Evolutionary conservation across 345 rosid genomes (phyloP).

Genomic region (Rhodamnia argentea): DNA sequence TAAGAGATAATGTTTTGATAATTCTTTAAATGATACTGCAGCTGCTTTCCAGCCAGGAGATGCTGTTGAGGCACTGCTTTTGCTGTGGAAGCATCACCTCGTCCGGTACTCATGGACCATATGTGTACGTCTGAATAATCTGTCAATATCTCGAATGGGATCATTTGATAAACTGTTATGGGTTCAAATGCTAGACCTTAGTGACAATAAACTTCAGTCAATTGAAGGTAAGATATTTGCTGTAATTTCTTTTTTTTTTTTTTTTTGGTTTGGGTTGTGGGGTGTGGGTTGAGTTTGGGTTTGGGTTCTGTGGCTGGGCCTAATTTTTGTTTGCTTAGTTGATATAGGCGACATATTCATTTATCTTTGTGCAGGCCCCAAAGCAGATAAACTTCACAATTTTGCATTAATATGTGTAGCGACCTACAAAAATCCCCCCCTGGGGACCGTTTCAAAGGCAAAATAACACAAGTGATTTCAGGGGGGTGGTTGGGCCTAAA

Average conservation of each 20-base stretch:
- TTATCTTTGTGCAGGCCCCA: not conserved
- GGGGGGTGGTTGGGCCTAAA: not conserved
- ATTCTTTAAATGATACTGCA: conserved; percentile 29
- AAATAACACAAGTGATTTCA: not conserved
- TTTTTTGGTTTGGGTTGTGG: not conserved
- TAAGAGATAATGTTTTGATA: not conserved
- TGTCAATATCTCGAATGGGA: conserved; percentile 62
- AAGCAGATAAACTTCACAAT: not conserved
- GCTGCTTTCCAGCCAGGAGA: conserved; percentile 48
- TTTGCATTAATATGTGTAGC: not conserved
- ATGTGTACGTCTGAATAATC: conserved; percentile 57
- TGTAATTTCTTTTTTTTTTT: not conserved
- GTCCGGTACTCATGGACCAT: conserved; percentile 8
- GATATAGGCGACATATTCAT: not conserved
- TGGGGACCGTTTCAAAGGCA: not conserved
- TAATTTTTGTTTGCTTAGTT: not conserved
- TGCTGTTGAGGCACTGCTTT: conserved; percentile 42
- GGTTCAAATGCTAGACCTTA: conserved; percentile 89
- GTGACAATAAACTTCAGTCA: conserved; percentile 73
- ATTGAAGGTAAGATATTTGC: conserved; percentile 50
- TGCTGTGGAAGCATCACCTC: conserved; percentile 19
- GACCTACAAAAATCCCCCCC: not conserved
- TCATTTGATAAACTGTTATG: conserved; percentile 62
- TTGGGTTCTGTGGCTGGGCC: not conserved
- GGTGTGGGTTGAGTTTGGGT: not conserved